A percentile compares a stretch with the other conserved stretches of the same genome.
phyloP scores from a whole-genome alignment of 176 grass and related monocot genomes.

The Chrysopogon serrulatus region DNA sequence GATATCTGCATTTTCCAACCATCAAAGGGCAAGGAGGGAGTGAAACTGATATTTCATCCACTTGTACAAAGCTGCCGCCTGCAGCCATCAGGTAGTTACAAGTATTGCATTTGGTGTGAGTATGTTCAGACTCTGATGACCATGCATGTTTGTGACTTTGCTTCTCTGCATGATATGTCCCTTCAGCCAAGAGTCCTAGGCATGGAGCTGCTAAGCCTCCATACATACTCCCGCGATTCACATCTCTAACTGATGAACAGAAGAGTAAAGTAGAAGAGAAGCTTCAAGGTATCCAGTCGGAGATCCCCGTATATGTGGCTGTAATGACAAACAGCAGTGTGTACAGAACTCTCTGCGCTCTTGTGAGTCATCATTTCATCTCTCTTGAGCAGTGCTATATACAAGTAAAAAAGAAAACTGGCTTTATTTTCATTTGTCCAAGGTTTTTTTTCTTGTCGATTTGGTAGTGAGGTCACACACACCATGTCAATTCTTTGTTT shows the following conservation, averaged over 20 bases:
- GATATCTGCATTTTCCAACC: slow-evolving; percentile 34
- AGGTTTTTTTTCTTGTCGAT: not conserved
- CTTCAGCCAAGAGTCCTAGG: not conserved
- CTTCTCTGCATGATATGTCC: slow-evolving; percentile 15
- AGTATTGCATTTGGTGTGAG: not conserved
- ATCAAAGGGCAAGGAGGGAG: not conserved
- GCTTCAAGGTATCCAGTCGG: not conserved
- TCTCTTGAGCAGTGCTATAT: not conserved
- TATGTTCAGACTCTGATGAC: not conserved
- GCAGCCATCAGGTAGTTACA: not conserved
- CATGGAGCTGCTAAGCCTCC: not conserved
- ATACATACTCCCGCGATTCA: not conserved
- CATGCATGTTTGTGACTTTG: not conserved
- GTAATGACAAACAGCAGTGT: not conserved
- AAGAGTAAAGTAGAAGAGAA: not conserved
- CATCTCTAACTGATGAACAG: not conserved
- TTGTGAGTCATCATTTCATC: slow-evolving; percentile 1
- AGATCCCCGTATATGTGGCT: slow-evolving; percentile 10
- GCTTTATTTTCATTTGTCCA: not conserved
- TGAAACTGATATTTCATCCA: slow-evolving; percentile 1
- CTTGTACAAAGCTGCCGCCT: not conserved
- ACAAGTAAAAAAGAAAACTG: not conserved
- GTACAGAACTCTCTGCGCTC: fast-evolving
- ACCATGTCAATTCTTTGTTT: not conserved
- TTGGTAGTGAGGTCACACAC: not conserved